These are phyloP conservation scores for Scedosporium apiospermum DNA, from an alignment of 2,329 filamentous ascomycete species.

Conservation along the genomic window DNA sequence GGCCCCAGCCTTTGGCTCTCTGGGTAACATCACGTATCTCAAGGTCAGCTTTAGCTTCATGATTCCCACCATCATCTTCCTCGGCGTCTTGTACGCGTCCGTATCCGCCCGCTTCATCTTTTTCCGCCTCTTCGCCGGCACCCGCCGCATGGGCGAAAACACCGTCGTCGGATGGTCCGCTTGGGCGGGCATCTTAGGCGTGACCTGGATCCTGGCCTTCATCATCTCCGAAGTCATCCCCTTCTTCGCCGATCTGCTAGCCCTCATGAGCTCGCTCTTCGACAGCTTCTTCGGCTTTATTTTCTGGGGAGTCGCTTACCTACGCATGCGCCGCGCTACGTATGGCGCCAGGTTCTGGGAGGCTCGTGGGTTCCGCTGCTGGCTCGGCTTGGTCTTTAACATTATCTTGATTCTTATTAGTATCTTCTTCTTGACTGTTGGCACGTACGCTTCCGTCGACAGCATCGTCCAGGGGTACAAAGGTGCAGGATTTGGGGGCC, in stretches of 20 bases:
- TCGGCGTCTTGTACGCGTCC: slow-evolving; percentile 83
- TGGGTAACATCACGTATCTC: slow-evolving; percentile 63
- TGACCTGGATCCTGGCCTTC: slow-evolving; percentile 79
- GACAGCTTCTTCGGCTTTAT: slow-evolving; percentile 94
- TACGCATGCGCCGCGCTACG: slow-evolving; percentile 51
- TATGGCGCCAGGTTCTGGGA: not conserved
- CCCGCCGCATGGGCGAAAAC: slow-evolving; percentile 70
- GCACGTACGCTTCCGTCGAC: slow-evolving; percentile 72
- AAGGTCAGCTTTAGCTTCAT: slow-evolving; percentile 91
- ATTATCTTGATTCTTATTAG: slow-evolving; percentile 64
- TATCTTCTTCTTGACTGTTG: slow-evolving; percentile 69
- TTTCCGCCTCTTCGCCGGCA: slow-evolving; percentile 76
- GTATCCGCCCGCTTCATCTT: slow-evolving; percentile 87
- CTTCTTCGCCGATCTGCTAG: slow-evolving; percentile 74
- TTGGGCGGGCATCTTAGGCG: slow-evolving; percentile 63
- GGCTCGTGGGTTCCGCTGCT: not conserved
- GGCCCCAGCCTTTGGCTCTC: slow-evolving; percentile 75
- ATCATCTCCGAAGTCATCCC: slow-evolving; percentile 89
- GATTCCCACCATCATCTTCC: slow-evolving; percentile 88
- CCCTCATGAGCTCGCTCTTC: slow-evolving; percentile 78
- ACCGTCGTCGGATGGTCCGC: slow-evolving; percentile 71
- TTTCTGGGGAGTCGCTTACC: slow-evolving; percentile 80
- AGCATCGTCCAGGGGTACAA: slow-evolving; percentile 45
- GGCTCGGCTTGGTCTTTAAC: slow-evolving; percentile 40
- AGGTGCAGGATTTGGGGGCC: not conserved